Percentiles rank a stretch among this genome's conserved stretches.
phyloP scores from a whole-genome alignment of 176 grass and related monocot species.

The Musa troglodytarum region DNA sequence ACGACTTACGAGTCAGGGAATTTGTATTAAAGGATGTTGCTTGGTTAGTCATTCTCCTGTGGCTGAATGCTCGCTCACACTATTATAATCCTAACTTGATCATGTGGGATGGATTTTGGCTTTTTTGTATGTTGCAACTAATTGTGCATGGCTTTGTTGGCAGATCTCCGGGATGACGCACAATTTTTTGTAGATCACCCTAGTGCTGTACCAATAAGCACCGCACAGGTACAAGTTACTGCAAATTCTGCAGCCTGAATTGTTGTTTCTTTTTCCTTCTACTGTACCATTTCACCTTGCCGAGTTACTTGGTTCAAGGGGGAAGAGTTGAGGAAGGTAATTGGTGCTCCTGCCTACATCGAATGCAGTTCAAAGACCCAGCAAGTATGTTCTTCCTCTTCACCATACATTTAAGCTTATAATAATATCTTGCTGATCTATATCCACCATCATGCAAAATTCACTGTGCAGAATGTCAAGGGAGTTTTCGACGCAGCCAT shows the following conservation, averaged over 20 bases:
- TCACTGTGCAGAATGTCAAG: conserved; percentile 29
- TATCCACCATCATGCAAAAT: background rate
- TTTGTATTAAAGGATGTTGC: no score
- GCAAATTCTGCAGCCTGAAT: background rate
- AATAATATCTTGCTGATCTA: no score
- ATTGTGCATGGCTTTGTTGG: background rate
- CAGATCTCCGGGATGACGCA: background rate
- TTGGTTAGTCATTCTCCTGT: background rate
- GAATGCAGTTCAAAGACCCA: conserved; percentile 45
- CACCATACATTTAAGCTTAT: background rate
- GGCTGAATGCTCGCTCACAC: no score
- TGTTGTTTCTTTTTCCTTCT: background rate
- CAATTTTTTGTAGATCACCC: background rate
- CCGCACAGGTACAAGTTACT: background rate
- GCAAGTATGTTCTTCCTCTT: conserved; percentile 17
- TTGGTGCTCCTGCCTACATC: conserved; percentile 33
- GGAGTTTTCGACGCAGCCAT: conserved; percentile 36
- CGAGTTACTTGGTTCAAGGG: conserved; percentile 11
- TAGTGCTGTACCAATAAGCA: background rate
- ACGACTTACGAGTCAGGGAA: no score
- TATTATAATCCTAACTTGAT: no score
- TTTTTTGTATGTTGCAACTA: background rate
- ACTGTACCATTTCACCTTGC: background rate
- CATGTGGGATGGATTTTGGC: no score
- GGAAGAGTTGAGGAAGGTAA: conserved; percentile 31